Evolutionary conservation across 163 green algal genomes (phyloP).

Genomic region (Chloroidium sp.): DNA sequence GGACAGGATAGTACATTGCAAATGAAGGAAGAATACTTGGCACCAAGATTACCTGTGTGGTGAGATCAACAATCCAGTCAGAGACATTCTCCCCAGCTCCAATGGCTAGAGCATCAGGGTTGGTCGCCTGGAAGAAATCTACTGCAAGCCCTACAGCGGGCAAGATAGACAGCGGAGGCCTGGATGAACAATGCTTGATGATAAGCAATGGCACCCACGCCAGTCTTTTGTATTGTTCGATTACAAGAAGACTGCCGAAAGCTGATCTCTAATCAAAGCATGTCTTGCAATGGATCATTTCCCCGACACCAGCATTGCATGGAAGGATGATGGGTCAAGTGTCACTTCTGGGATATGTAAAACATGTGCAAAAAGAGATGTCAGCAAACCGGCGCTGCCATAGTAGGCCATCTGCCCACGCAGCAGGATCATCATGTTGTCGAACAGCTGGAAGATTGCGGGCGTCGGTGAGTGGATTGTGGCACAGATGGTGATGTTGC

Average conservation of each 20-base stretch:
- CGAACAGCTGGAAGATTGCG: slow-evolving; percentile 67
- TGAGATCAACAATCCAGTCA: slow-evolving; percentile 71
- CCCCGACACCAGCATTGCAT: neutral
- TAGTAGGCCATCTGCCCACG: slow-evolving; percentile 54
- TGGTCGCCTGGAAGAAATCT: neutral
- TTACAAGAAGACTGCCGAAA: no score
- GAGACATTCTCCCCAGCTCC: no score
- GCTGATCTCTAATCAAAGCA: neutral
- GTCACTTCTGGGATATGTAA: slow-evolving; percentile 11
- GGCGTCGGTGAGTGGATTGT: slow-evolving; percentile 78
- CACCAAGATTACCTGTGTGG: slow-evolving; percentile 31
- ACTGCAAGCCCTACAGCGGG: neutral
- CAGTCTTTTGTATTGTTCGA: no score
- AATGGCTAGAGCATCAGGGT: neutral
- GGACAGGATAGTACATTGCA: no score
- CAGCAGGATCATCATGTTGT: slow-evolving; percentile 71
- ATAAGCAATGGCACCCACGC: no score
- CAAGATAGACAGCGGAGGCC: no score
- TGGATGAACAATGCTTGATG: no score
- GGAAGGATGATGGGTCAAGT: neutral
- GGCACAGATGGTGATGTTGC: slow-evolving; percentile 40
- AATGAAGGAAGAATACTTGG: no score
- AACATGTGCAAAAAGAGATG: slow-evolving; percentile 4
- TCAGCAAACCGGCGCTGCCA: slow-evolving; percentile 30
- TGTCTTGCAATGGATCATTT: neutral